Conservation (phyloP, 2,329 filamentous ascomycete genomes). For the Hirsutella rhossiliensis region DNA sequence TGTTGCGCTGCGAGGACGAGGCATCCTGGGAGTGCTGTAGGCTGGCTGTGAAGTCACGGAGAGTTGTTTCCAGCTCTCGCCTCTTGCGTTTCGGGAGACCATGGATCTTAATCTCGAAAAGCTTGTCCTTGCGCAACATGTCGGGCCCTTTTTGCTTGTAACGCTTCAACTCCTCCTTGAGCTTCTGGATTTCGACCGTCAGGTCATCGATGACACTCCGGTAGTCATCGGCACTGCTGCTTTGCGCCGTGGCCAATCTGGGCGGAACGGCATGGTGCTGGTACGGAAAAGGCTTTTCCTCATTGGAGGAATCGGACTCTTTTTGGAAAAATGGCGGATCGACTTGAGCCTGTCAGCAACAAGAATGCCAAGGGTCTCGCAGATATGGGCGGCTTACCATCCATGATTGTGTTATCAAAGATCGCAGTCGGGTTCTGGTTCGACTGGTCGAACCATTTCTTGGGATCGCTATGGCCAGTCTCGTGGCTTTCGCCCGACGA, state of each 20-base stretch:
- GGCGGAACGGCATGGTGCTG: constrained; percentile 13
- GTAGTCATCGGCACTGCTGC: constrained; percentile 61
- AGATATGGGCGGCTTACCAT: constrained; percentile 21
- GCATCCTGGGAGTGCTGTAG: constrained; percentile 38
- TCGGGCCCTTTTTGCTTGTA: constrained; percentile 57
- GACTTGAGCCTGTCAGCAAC: constrained; percentile 14
- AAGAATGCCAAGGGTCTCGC: neutral
- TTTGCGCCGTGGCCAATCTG: constrained; percentile 26
- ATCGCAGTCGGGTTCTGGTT: constrained; percentile 35
- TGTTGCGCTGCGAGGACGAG: constrained; percentile 26
- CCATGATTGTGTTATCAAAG: constrained; percentile 32
- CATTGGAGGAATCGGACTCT: constrained; percentile 38
- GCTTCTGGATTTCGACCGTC: constrained; percentile 69
- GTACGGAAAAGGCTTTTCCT: constrained; percentile 21
- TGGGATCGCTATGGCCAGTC: constrained; percentile 36
- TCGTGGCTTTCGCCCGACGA: constrained; percentile 38
- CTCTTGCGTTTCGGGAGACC: constrained; percentile 61
- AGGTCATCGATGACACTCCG: constrained; percentile 79
- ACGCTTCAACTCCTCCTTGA: constrained; percentile 61
- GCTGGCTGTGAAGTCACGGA: constrained; percentile 57
- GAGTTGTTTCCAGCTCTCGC: constrained; percentile 59
- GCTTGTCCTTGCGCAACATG: constrained; percentile 58
- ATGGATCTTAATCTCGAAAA: constrained; percentile 76
- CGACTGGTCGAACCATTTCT: constrained; percentile 41
- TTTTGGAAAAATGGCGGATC: constrained; percentile 45